These are phyloP conservation scores for Eurotiales sp. DNA, from an alignment of 2,329 filamentous ascomycete genomes.

Conservation along the genomic window DNA sequence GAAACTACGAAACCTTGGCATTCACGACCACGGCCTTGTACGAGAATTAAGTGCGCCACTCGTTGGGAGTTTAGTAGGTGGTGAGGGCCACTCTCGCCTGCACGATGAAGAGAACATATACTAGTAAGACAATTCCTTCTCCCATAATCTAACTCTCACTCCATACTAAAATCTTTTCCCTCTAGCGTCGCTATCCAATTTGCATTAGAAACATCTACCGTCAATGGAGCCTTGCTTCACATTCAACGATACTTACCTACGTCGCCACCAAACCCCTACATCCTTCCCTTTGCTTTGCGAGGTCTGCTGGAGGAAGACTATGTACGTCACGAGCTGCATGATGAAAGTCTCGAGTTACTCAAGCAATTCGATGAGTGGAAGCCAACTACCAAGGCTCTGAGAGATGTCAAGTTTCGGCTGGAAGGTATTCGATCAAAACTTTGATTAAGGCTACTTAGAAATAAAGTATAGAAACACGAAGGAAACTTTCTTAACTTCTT, in stretches of 20 bases:
- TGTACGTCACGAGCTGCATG: constrained; percentile 73
- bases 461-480: neutral
- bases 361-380: constrained; percentile 91
- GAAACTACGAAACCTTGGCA: constrained; percentile 87
- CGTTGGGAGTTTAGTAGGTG: constrained; percentile 84
- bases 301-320: constrained; percentile 88
- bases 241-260: constrained; percentile 48
- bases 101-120: constrained; percentile 90
- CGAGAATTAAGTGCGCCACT: constrained; percentile 84
- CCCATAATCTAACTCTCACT: neutral
- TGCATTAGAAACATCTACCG: constrained; percentile 65
- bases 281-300: constrained; percentile 92
- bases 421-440: constrained; percentile 82
- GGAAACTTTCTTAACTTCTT: no score
- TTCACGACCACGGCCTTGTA: constrained; percentile 89
- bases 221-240: constrained; percentile 47
- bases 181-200: constrained; percentile 65
- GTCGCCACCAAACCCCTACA: constrained; percentile 69
- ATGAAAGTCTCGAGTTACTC: constrained; percentile 76
- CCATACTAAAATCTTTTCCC: neutral
- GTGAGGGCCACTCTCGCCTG: constrained; percentile 87
- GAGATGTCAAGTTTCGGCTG: constrained; percentile 91
- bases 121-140: constrained; percentile 48
- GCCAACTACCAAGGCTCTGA: constrained; percentile 81
- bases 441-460: neutral